Percentiles rank a stretch among this genome's conserved stretches.
These are phyloP conservation scores for Heterobasidion annosum DNA, from an alignment of 1,284 basidiomycete genomes.

Conservation along the genomic window DNA sequence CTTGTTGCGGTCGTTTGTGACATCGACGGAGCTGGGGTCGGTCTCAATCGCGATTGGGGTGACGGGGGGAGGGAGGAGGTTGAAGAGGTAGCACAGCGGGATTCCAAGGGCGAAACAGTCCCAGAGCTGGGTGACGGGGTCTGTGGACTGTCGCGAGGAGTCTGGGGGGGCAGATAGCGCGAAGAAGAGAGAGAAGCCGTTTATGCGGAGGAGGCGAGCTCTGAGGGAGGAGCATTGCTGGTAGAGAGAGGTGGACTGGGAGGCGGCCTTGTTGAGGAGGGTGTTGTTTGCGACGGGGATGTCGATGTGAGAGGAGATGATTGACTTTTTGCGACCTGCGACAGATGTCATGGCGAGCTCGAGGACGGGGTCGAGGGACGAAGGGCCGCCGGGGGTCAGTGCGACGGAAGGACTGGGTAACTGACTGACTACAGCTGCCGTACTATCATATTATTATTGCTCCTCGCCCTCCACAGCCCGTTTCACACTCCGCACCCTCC, in stretches of 20 bases:
- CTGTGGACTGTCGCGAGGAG: conserved; percentile 61
- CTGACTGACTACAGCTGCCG: background rate
- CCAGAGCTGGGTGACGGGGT: conserved; percentile 90
- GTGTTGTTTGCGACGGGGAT: conserved; percentile 69
- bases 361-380: conserved; percentile 6
- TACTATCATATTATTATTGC: background rate
- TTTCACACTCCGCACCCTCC: too few species aligned
- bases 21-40: conserved; percentile 52
- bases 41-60: conserved; percentile 65
- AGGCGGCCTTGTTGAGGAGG: conserved; percentile 79
- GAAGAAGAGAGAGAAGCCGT: conserved; percentile 65
- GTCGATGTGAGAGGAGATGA: conserved; percentile 64
- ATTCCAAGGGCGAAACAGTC: conserved; percentile 90
- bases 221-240: conserved; percentile 78
- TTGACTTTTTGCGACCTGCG: conserved; percentile 76
- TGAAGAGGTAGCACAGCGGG: conserved; percentile 92
- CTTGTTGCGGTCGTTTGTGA: conserved; percentile 67
- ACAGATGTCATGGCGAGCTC: conserved; percentile 48
- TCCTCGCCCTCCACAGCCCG: too few species aligned
- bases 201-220: conserved; percentile 65
- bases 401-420: background rate
- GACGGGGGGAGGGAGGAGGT: conserved; percentile 69
- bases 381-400: background rate
- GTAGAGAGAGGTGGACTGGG: conserved; percentile 76
- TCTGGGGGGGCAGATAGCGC: conserved; percentile 44